A percentile compares a stretch with the other conserved stretches of the same genome.
phyloP scores from a whole-genome alignment of 768 basidiomycete genomes.

The Trametes cinnabarina region DNA sequence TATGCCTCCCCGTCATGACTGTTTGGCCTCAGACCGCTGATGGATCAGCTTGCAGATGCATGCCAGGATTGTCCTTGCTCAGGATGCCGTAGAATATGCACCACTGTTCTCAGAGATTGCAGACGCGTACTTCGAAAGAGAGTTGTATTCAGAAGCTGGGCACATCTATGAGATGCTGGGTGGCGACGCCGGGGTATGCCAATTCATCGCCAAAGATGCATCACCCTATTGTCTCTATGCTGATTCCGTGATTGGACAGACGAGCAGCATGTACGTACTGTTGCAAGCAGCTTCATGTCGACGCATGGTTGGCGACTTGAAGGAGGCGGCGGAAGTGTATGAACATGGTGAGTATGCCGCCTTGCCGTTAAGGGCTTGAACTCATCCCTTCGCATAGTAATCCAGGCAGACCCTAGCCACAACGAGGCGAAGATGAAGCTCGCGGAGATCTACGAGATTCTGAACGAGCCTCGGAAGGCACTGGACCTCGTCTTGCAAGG shows the following conservation, averaged over 20 bases:
- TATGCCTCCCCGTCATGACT: constrained; percentile 31
- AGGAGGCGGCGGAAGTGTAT: constrained; percentile 80
- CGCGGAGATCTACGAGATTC: constrained; percentile 85
- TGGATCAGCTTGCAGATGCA: constrained; percentile 54
- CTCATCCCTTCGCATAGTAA: constrained; percentile 46
- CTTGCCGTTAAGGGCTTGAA: neutral
- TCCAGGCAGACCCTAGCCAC: constrained; percentile 68
- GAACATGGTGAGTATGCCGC: constrained; percentile 58
- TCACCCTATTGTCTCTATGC: neutral
- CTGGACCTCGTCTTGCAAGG: constrained; percentile 84
- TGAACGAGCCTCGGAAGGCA: constrained; percentile 77
- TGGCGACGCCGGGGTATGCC: constrained; percentile 61
- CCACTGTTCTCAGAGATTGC: constrained; percentile 81
- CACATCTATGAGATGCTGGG: constrained; percentile 80
- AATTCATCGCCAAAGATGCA: neutral
- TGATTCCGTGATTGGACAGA: constrained; percentile 41
- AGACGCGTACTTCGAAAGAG: constrained; percentile 76
- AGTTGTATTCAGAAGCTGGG: constrained; percentile 74
- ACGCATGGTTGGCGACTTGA: constrained; percentile 69
- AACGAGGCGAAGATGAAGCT: constrained; percentile 87
- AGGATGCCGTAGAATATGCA: constrained; percentile 76
- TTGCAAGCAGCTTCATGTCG: constrained; percentile 81
- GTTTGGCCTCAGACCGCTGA: neutral
- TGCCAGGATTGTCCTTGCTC: constrained; percentile 62
- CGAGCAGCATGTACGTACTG: constrained; percentile 67